These are phyloP conservation scores for Stenocarpella maydis DNA, from an alignment of 2,329 filamentous ascomycete species.

Conservation along the genomic window DNA sequence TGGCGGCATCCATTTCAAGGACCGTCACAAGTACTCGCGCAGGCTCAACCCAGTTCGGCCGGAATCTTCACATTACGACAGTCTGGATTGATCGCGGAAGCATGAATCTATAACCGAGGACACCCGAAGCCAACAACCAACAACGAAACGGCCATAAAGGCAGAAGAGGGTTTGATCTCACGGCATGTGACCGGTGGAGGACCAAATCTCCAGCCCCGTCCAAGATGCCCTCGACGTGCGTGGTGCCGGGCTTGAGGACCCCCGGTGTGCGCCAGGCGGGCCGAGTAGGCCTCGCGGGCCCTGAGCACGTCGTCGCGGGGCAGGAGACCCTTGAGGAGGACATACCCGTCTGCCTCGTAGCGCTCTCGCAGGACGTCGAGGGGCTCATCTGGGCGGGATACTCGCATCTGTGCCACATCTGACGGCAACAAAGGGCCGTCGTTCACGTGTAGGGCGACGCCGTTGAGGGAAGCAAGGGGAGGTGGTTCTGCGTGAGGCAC, in stretches of 20 bases:
- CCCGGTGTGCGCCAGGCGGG: constrained; percentile 61
- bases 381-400: constrained; percentile 28
- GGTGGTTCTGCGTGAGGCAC: constrained; percentile 24
- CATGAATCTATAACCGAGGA: constrained; percentile 37
- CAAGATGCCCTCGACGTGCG: constrained; percentile 62
- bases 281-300: constrained; percentile 62
- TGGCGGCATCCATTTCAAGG: not conserved
- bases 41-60: too few species aligned
- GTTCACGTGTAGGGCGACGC: constrained; percentile 30
- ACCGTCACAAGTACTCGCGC: not conserved
- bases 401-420: constrained; percentile 25
- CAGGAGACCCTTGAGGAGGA: constrained; percentile 63
- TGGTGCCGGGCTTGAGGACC: constrained; percentile 61
- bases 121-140: not conserved
- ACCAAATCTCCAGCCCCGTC: constrained; percentile 53
- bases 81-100: constrained; percentile 10
- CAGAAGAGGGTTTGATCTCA: not conserved
- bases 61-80: too few species aligned
- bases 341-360: constrained; percentile 54
- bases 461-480: not conserved
- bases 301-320: constrained; percentile 61
- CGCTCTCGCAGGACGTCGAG: constrained; percentile 33
- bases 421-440: constrained; percentile 32
- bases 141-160: not conserved
- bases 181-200: constrained; percentile 46